phyloP scores from a whole-genome alignment of 768 basidiomycete genomes.

The Amanita phalloides region DNA sequence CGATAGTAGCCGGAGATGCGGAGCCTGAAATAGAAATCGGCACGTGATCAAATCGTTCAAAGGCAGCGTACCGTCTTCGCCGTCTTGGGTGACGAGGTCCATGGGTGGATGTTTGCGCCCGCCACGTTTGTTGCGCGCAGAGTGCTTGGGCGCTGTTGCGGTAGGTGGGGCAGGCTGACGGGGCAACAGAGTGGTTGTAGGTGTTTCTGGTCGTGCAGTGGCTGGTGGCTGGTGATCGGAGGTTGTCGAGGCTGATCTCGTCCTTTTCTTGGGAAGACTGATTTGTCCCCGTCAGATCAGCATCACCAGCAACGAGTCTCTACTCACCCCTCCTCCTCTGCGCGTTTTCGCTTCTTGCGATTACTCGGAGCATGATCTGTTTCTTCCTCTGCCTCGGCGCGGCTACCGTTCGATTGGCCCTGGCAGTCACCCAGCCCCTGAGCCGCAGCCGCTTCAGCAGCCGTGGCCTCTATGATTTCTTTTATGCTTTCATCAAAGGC shows the following conservation, averaged over 20 bases:
- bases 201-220: slow-evolving; percentile 32
- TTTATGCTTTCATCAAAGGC: slow-evolving; percentile 84
- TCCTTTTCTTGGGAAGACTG: slow-evolving; percentile 57
- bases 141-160: slow-evolving; percentile 19
- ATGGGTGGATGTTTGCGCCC: slow-evolving; percentile 26
- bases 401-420: slow-evolving; percentile 13
- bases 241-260: slow-evolving; percentile 61
- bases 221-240: slow-evolving; percentile 45
- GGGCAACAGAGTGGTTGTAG: slow-evolving; percentile 6
- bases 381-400: slow-evolving; percentile 34
- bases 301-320: slow-evolving; percentile 6
- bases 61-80: slow-evolving; percentile 49
- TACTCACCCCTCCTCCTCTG: slow-evolving; percentile 62
- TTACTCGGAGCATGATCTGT: slow-evolving; percentile 25
- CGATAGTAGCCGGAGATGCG: slow-evolving; percentile 10
- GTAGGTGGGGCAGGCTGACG: slow-evolving; percentile 11
- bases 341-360: slow-evolving; percentile 68
- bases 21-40: not conserved
- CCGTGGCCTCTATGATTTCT: slow-evolving; percentile 65
- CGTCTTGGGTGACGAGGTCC: slow-evolving; percentile 24
- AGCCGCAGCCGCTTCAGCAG: slow-evolving; percentile 48
- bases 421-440: slow-evolving; percentile 31
- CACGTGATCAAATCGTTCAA: slow-evolving; percentile 7
- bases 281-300: slow-evolving; percentile 7
- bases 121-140: slow-evolving; percentile 32